These are phyloP conservation scores for Ceratocystis alfenasii DNA, from an alignment of 2,329 filamentous ascomycete species.

Conservation along the genomic window DNA sequence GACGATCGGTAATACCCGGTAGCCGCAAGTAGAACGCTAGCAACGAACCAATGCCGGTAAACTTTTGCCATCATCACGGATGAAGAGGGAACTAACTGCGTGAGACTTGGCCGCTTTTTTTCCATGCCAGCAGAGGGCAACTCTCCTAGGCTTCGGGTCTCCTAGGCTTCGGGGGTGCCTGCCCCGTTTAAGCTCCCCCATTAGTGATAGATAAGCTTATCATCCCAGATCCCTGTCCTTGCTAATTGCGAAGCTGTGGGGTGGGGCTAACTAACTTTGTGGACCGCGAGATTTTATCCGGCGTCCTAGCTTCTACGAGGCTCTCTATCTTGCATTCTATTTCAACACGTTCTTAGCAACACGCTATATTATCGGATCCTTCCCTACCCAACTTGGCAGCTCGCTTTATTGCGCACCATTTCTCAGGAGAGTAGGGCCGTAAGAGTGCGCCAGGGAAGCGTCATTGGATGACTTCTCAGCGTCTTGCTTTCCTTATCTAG, in stretches of 20 bases:
- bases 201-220: neutral
- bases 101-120: too few species aligned
- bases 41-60: too few species aligned
- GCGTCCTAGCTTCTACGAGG: neutral
- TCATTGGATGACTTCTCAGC: neutral
- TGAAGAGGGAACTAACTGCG: too few species aligned
- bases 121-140: too few species aligned
- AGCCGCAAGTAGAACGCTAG: too few species aligned
- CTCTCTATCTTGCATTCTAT: neutral
- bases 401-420: neutral
- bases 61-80: too few species aligned
- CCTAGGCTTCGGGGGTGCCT: neutral
- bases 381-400: neutral
- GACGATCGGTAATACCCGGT: too few species aligned
- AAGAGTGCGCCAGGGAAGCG: too few species aligned
- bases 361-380: neutral
- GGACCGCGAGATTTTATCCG: constrained; percentile 7
- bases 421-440: neutral
- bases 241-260: neutral
- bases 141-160: neutral
- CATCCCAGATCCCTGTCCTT: constrained; percentile 6
- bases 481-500: neutral
- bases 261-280: constrained; percentile 6
- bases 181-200: neutral
- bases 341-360: neutral